These are phyloP conservation scores for Cladosporium sp. DNA, from an alignment of 2,329 filamentous ascomycete species.

Conservation along the genomic window DNA sequence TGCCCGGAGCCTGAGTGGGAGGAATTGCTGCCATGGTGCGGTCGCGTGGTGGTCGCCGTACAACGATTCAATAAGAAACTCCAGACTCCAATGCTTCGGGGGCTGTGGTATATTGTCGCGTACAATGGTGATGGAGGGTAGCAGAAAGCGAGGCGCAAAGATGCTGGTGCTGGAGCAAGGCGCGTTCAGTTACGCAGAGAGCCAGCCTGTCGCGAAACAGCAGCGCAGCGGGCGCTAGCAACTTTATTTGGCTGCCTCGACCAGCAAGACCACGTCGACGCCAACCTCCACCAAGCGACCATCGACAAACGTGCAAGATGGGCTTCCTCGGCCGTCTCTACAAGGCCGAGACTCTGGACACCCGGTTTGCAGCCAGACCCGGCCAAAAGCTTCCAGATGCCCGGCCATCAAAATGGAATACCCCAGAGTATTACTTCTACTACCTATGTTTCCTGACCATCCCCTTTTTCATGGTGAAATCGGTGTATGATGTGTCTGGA, in stretches of 20 bases:
- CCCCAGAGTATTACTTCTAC: constrained; percentile 81
- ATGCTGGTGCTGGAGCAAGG: not conserved
- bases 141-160: constrained; percentile 11
- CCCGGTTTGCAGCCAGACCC: constrained; percentile 66
- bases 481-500: constrained; percentile 79
- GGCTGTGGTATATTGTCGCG: not conserved
- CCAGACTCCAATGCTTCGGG: constrained; percentile 4
- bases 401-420: constrained; percentile 74
- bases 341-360: constrained; percentile 65
- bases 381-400: constrained; percentile 33
- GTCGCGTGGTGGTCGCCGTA: not conserved
- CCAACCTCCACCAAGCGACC: not conserved
- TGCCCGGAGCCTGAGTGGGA: constrained; percentile 33
- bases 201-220: constrained; percentile 1
- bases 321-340: constrained; percentile 41
- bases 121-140: constrained; percentile 17
- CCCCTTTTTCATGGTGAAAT: constrained; percentile 79
- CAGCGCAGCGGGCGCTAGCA: constrained; percentile 4
- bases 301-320: constrained; percentile 3
- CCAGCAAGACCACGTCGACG: not conserved
- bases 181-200: not conserved
- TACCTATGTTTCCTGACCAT: constrained; percentile 64
- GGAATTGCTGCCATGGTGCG: constrained; percentile 16
- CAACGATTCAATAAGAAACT: not conserved
- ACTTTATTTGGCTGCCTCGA: not conserved